Evolutionary conservation across 1,284 basidiomycete species (phyloP).

Genomic region (Wallemia mellicola): DNA sequence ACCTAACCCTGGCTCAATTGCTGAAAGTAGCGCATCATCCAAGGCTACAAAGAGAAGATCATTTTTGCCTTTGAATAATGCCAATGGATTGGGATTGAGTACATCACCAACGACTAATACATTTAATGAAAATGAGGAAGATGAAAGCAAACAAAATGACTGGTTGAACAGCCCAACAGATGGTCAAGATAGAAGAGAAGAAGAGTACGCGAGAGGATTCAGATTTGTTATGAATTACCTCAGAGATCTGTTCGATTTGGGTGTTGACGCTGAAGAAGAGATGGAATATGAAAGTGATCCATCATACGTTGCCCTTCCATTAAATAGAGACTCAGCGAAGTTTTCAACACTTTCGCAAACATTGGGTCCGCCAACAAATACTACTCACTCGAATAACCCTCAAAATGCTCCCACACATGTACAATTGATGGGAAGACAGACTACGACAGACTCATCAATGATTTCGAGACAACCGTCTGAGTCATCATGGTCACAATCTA

Average conservation of each 20-base stretch:
- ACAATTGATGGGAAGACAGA: constrained; percentile 4
- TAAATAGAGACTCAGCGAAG: constrained; percentile 4
- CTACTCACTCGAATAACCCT: neutral
- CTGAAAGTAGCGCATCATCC: neutral
- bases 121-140: constrained; percentile 21
- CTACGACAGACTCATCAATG: constrained; percentile 3
- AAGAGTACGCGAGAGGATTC: constrained; percentile 29
- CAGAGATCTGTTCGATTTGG: constrained; percentile 24
- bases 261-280: neutral
- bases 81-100: constrained; percentile 16
- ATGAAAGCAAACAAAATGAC: constrained; percentile 9
- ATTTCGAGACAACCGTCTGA: constrained; percentile 6
- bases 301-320: constrained; percentile 2
- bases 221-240: constrained; percentile 86
- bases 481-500: constrained; percentile 5
- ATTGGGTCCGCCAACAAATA: neutral
- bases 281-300: neutral
- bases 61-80: constrained; percentile 47
- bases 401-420: constrained; percentile 4
- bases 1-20: constrained; percentile 4
- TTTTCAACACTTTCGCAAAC: constrained; percentile 3
- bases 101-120: constrained; percentile 32
- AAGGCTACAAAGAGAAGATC: constrained; percentile 31
- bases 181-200: constrained; percentile 8
- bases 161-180: constrained; percentile 4